A percentile compares a stretch with the other conserved stretches of the same genome.
These are phyloP conservation scores for Acmispon strigosus DNA, from an alignment of 306 rosid genomes.

Conservation along the genomic window DNA sequence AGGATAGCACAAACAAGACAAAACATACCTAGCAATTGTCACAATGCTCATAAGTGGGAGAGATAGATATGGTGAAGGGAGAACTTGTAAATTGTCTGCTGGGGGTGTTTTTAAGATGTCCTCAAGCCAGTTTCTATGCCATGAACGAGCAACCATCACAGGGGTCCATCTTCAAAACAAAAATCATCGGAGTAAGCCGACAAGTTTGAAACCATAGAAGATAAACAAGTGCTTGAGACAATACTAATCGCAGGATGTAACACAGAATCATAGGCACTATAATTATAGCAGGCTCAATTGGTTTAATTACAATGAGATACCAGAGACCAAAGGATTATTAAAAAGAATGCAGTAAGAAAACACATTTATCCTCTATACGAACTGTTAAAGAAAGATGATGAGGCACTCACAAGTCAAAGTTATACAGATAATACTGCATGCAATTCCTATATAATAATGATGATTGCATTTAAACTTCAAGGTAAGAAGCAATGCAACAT, in stretches of 20 bases:
- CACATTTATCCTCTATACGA: background rate
- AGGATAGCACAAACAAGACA: no score
- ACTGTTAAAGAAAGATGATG: no score
- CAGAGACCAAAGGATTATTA: background rate
- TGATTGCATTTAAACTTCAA: background rate
- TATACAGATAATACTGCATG: background rate
- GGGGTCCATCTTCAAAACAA: conserved; percentile 76
- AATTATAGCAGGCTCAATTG: background rate
- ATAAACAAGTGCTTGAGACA: background rate
- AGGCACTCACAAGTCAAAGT: background rate
- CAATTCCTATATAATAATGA: background rate
- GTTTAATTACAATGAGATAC: background rate
- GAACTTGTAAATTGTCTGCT: conserved; percentile 36
- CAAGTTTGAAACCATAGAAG: background rate
- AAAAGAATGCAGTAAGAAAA: background rate
- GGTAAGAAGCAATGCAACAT: background rate
- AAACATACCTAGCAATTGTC: conserved; percentile 78
- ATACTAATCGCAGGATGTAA: background rate
- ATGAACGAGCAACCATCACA: conserved; percentile 84
- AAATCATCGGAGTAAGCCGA: conserved; percentile 10
- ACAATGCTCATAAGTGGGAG: conserved; percentile 94
- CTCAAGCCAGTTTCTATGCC: conserved; percentile 83
- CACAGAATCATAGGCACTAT: background rate
- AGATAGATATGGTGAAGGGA: conserved; percentile 69
- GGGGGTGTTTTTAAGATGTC: conserved; percentile 59